These are phyloP conservation scores for Candida gorgasii DNA, from an alignment of 805 yeast genomes.

Conservation along the genomic window DNA sequence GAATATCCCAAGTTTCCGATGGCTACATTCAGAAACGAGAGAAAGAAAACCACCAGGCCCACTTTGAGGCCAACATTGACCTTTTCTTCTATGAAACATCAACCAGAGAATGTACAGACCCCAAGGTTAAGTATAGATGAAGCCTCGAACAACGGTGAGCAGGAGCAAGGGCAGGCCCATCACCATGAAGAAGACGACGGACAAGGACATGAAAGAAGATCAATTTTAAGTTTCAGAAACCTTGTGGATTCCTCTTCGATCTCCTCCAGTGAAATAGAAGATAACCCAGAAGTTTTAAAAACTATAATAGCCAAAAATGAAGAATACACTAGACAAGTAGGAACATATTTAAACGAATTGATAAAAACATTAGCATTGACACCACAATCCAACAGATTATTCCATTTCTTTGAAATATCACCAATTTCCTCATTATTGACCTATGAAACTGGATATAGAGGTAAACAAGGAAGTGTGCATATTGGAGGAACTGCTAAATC, in stretches of 20 bases:
- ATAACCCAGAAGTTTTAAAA: slow-evolving; percentile 33
- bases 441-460: slow-evolving; percentile 76
- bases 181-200: no score
- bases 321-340: slow-evolving; percentile 50
- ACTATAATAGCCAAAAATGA: slow-evolving; percentile 30
- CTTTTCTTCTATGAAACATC: neutral
- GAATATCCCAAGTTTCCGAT: slow-evolving; percentile 48
- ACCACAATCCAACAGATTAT: slow-evolving; percentile 79
- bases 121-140: slow-evolving; percentile 2
- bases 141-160: neutral
- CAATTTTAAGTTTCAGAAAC: slow-evolving; percentile 20
- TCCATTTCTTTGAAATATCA: slow-evolving; percentile 87
- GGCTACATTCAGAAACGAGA: slow-evolving; percentile 32
- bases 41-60: neutral
- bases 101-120: neutral
- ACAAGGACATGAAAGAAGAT: slow-evolving; percentile 3
- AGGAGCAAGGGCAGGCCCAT: no score
- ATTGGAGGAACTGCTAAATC: slow-evolving; percentile 80
- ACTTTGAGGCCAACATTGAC: slow-evolving; percentile 3
- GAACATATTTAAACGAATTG: slow-evolving; percentile 65
- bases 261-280: slow-evolving; percentile 13
- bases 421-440: slow-evolving; percentile 82
- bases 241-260: slow-evolving; percentile 25
- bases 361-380: slow-evolving; percentile 60
- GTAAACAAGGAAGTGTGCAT: slow-evolving; percentile 86